Evolutionary conservation across 1,284 basidiomycete genomes (phyloP).

Genomic region (Leccinum subspadiceum): DNA sequence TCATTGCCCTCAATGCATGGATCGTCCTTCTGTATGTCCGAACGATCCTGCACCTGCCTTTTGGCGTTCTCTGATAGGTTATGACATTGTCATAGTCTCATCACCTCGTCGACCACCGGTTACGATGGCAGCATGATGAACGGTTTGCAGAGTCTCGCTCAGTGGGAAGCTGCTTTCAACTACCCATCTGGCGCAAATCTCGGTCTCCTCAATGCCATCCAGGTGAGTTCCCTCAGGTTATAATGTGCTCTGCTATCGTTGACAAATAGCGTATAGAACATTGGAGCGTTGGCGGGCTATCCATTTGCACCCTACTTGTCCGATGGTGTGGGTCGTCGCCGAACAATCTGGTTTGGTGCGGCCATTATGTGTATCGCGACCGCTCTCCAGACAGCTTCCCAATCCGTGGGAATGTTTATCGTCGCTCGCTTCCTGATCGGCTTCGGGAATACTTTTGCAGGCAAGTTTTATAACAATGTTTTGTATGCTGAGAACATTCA

Average conservation of each 20-base stretch:
- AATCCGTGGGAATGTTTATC: slow-evolving; percentile 80
- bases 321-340: slow-evolving; percentile 65
- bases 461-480: slow-evolving; percentile 28
- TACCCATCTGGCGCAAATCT: neutral
- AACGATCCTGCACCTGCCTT: neutral
- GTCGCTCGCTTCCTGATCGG: slow-evolving; percentile 79
- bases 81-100: neutral
- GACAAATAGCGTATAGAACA: slow-evolving; percentile 40
- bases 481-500: neutral
- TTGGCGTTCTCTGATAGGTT: neutral
- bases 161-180: neutral
- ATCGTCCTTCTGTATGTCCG: neutral
- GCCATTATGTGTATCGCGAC: slow-evolving; percentile 63
- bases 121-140: neutral
- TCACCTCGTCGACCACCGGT: neutral
- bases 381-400: slow-evolving; percentile 65
- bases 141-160: neutral
- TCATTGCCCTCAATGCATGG: neutral
- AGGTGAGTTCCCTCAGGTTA: neutral
- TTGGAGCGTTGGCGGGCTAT: slow-evolving; percentile 63
- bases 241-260: neutral
- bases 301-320: slow-evolving; percentile 72
- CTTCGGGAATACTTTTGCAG: slow-evolving; percentile 75
- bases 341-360: slow-evolving; percentile 62
- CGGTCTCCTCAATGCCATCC: neutral